Conservation (phyloP, 1,284 basidiomycete species). For the Malassezia brasiliensis region DNA sequence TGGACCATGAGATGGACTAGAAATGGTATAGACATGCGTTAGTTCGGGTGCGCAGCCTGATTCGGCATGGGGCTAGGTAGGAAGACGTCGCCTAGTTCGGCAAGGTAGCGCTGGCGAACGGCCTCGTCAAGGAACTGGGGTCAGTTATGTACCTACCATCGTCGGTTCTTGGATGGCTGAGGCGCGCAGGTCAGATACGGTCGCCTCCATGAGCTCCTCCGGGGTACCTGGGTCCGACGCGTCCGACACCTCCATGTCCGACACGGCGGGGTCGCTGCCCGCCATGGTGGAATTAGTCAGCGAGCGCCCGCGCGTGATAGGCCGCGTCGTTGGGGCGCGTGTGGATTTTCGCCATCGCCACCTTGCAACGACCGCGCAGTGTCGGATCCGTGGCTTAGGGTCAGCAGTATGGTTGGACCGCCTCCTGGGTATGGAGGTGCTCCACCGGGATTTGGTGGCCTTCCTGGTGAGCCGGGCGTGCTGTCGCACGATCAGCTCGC, state of each 20-base stretch:
- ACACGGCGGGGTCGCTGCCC: not conserved
- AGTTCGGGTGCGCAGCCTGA: no score
- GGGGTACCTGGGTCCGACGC: not conserved
- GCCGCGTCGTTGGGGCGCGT: not conserved
- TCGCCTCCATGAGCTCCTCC: not conserved
- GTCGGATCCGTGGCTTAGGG: not conserved
- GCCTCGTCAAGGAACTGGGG: not conserved
- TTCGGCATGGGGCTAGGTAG: no score
- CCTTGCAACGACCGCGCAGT: not conserved
- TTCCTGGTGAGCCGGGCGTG: conserved; percentile 26
- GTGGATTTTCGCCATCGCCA: conserved; percentile 15
- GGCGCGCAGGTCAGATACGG: not conserved
- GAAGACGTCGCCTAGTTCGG: not conserved
- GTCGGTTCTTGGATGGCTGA: not conserved
- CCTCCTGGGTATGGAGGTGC: conserved; percentile 8
- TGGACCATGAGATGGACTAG: conserved; percentile 19
- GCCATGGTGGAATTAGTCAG: conserved; percentile 6
- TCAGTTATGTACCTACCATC: not conserved
- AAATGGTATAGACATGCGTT: not conserved
- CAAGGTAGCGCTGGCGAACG: conserved; percentile 1
- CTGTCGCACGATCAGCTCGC: conserved; percentile 68
- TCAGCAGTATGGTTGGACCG: conserved; percentile 11
- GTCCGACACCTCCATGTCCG: not conserved
- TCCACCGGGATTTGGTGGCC: conserved; percentile 13
- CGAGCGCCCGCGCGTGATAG: not conserved